A percentile compares a stretch with the other conserved stretches of the same genome.
phyloP scores from a whole-genome alignment of 2,329 filamentous ascomycete species.

The Microthyrium microscopicum region DNA sequence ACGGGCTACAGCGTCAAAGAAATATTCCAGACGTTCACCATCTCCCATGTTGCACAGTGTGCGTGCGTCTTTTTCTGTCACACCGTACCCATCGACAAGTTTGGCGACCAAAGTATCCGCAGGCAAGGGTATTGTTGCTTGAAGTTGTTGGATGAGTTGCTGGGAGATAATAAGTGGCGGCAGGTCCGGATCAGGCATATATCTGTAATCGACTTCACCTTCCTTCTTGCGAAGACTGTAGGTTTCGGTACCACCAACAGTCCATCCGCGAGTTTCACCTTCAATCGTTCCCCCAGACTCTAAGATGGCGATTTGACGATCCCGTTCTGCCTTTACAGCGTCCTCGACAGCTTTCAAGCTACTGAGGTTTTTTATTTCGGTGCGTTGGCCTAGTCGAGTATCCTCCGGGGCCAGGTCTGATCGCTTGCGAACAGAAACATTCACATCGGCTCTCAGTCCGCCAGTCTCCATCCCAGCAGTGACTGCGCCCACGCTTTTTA shows the following conservation, averaged over 20 bases:
- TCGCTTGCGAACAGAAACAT: conserved; percentile 65
- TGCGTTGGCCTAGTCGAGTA: conserved; percentile 60
- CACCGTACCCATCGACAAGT: conserved; percentile 42
- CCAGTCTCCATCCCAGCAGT: conserved; percentile 87
- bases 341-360: conserved; percentile 93
- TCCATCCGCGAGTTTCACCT: conserved; percentile 89
- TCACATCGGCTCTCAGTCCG: conserved; percentile 82
- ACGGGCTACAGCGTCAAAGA: conserved; percentile 45
- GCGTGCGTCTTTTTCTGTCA: conserved; percentile 69
- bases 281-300: conserved; percentile 57
- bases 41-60: conserved; percentile 63
- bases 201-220: conserved; percentile 91
- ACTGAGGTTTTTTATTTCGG: conserved; percentile 94
- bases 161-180: conserved; percentile 57
- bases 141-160: conserved; percentile 51
- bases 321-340: conserved; percentile 77
- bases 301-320: conserved; percentile 69
- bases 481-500: conserved; percentile 69
- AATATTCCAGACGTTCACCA: conserved; percentile 68
- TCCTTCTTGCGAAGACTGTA: conserved; percentile 76
- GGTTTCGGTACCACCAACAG: conserved; percentile 68
- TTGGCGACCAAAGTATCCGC: conserved; percentile 54
- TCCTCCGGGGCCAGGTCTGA: conserved; percentile 11
- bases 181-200: conserved; percentile 95
- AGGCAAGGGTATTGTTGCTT: conserved; percentile 45